Base-by-base conservation (phyloP, 2,329 filamentous ascomycete species). In the Leptodontidium sp. region DNA sequence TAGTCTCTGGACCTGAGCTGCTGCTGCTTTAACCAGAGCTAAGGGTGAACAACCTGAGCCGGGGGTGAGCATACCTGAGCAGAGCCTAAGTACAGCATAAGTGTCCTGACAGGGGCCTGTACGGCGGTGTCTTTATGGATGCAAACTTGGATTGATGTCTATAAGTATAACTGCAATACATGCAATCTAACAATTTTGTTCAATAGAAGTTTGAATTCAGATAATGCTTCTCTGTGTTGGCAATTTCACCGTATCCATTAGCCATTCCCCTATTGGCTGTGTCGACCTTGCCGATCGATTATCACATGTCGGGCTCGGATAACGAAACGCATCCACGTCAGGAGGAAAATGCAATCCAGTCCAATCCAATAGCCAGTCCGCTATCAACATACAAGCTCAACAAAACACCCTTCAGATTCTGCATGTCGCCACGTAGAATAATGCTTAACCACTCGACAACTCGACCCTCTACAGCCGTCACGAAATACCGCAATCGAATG, bases 351-450 rank as follows among this genome's bases (percentile, higher is more conserved):
- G 26, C 61, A 66, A 61, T 57, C 63, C 66, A 61, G 94, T 32
- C 43, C 61, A 66, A 61, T 57, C 63, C 68, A 61, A 94, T 58
- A 98, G 85, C 82, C 93, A 96, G 78, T 94, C 95, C 76, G 93
- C 95, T 81, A 98, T 64, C 40, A 66, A 45, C 43, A 47, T 26
- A 29, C 47, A 65, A 57, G 40, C 61, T 68, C 63, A 71, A 66
- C 70, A 65, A 66, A 68, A 65, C 59, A 63, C 35, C 35, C 47
- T 24, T 59, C 32, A n/a, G 55, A 43, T 35, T 47, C 40, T 38
- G 35, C 24, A 47, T 61, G 43, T 68, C 61, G 61, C 68, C 68
- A 68, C 65, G 38, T 67, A 32, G 35, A 65, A 68, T 4, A 40
- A 71, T 68, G 69, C 58, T 64, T 43, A 43, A 43, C 14, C 29